These are phyloP conservation scores for Cadophora gregata DNA, from an alignment of 2,329 filamentous ascomycete genomes.

Conservation along the genomic window DNA sequence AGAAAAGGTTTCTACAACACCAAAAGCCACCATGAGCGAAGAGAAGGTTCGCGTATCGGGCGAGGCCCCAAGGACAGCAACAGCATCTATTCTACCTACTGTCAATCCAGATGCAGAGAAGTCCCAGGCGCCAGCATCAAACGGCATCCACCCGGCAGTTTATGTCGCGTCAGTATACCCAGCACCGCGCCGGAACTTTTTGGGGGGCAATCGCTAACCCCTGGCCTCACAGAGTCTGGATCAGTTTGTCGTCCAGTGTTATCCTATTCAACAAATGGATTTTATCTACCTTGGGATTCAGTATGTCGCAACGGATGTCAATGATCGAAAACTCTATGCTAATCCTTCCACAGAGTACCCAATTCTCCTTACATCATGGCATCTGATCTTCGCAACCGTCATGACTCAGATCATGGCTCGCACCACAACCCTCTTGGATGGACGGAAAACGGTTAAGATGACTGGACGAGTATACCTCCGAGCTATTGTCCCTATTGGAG, in stretches of 20 bases:
- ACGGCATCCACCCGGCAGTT: slow-evolving; percentile 63
- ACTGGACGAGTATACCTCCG: slow-evolving; percentile 90
- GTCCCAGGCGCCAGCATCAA: slow-evolving; percentile 55
- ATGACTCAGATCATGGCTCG: slow-evolving; percentile 94
- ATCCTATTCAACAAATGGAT: slow-evolving; percentile 99
- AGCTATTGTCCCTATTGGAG: slow-evolving; percentile 90
- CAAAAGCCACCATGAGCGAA: slow-evolving; percentile 62
- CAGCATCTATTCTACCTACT: slow-evolving; percentile 73
- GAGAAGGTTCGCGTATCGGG: slow-evolving; percentile 87
- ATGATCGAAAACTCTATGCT: slow-evolving; percentile 27
- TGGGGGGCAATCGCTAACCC: slow-evolving; percentile 28
- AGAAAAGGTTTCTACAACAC: slow-evolving; percentile 24
- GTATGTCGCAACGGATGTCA: slow-evolving; percentile 54
- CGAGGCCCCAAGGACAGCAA: slow-evolving; percentile 68
- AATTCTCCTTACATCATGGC: slow-evolving; percentile 93
- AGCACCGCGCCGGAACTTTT: neutral
- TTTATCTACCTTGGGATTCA: slow-evolving; percentile 82
- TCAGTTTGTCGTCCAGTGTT: slow-evolving; percentile 87
- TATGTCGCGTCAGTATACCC: slow-evolving; percentile 71
- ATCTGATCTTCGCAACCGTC: slow-evolving; percentile 88
- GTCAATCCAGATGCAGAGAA: slow-evolving; percentile 75
- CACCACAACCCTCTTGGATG: slow-evolving; percentile 88
- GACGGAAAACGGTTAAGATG: slow-evolving; percentile 96
- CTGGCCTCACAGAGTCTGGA: slow-evolving; percentile 74
- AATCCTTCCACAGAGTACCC: slow-evolving; percentile 63